Evolutionary conservation across 345 rosid genomes (phyloP).

Genomic region (Citrus cavaleriei): DNA sequence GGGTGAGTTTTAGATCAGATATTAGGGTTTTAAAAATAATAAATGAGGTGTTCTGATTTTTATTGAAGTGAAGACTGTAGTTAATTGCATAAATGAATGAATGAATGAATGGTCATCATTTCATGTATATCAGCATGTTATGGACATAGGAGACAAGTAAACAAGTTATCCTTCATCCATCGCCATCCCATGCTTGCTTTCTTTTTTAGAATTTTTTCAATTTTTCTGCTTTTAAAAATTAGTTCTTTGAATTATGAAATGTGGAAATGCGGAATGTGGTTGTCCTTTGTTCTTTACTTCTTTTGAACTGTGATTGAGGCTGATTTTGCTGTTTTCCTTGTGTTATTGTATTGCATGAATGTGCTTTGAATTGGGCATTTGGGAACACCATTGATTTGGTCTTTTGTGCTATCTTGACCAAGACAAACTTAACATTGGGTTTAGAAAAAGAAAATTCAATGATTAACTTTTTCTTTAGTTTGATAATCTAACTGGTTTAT

Average conservation of each 20-base stretch:
- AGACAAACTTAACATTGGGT: slow-evolving; percentile 19
- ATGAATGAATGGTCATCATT: slow-evolving; percentile 14
- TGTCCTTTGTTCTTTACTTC: slow-evolving; percentile 4
- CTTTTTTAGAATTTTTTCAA: neutral
- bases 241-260: neutral
- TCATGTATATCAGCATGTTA: slow-evolving; percentile 26
- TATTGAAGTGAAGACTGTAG: slow-evolving; percentile 7
- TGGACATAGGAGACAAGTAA: slow-evolving; percentile 38
- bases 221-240: neutral
- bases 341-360: neutral
- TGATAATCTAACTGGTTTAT: neutral
- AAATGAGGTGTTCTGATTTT: neutral
- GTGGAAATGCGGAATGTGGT: slow-evolving; percentile 24
- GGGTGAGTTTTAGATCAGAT: no score
- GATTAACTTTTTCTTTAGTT: slow-evolving; percentile 3
- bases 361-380: neutral
- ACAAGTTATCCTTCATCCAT: slow-evolving; percentile 20
- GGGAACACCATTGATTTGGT: neutral
- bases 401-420: slow-evolving; percentile 13
- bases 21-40: no score
- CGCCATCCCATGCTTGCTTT: neutral
- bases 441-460: slow-evolving; percentile 5
- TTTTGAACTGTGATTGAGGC: slow-evolving; percentile 6
- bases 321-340: slow-evolving; percentile 1
- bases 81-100: neutral